Conservation (phyloP, 139 green algal species). For the Chlorella sp. region DNA sequence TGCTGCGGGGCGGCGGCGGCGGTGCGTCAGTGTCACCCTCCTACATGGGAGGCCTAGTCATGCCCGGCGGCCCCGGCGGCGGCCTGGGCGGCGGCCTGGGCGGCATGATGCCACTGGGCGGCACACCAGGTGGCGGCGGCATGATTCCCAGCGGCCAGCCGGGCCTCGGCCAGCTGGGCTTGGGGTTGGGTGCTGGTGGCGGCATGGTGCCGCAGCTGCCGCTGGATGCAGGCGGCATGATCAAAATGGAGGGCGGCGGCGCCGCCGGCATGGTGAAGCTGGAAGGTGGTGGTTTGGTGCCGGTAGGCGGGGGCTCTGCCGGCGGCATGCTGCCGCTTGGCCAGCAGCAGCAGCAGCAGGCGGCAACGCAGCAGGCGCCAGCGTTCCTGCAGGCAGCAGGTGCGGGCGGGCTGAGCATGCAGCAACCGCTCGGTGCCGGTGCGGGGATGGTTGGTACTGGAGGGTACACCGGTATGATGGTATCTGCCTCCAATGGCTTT, state of each 20-base stretch:
- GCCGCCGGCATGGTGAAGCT: background rate
- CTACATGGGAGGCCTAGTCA: background rate
- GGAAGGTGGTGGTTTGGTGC: conserved; percentile 8
- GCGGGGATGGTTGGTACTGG: background rate
- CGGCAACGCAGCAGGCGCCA: background rate
- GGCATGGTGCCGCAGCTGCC: background rate
- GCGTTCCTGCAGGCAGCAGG: background rate
- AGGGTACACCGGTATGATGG: background rate
- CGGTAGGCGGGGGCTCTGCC: conserved; percentile 31
- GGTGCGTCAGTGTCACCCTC: background rate
- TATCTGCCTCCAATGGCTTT: background rate
- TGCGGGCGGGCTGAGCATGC: background rate
- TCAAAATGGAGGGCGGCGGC: background rate
- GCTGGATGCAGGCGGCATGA: background rate
- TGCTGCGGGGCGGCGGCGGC: conserved; percentile 46
- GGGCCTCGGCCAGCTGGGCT: background rate
- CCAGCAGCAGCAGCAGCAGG: conserved; percentile 23
- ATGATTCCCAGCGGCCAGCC: conserved; percentile 25
- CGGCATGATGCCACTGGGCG: conserved; percentile 5
- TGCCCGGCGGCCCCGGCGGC: background rate
- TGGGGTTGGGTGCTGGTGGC: background rate
- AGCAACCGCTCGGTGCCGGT: conserved; percentile 1
- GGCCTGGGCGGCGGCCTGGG: background rate
- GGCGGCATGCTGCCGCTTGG: conserved; percentile 15
- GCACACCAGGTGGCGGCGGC: conserved; percentile 36